Conservation (phyloP, 1,284 basidiomycete genomes). For the Cerioporus squamosus region DNA sequence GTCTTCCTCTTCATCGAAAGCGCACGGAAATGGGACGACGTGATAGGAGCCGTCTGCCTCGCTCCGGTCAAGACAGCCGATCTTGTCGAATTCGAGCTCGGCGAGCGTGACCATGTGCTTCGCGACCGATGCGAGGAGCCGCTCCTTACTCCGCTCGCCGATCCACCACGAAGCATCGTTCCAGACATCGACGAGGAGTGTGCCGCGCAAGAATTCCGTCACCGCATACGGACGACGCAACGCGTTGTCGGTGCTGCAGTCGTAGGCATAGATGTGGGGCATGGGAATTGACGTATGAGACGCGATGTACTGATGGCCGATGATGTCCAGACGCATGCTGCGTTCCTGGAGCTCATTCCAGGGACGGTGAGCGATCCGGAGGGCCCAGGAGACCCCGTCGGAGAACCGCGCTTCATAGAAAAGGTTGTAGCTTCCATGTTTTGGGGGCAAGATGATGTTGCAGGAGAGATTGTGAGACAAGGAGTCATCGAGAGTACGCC, state of each 20-base stretch:
- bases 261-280: background rate
- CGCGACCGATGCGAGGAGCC: constrained; percentile 2
- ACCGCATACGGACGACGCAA: background rate
- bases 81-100: constrained; percentile 3
- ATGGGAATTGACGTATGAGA: background rate
- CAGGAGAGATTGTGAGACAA: background rate
- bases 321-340: background rate
- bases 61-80: background rate
- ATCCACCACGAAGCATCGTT: constrained; percentile 4
- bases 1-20: background rate
- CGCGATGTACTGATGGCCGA: background rate
- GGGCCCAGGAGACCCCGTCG: background rate
- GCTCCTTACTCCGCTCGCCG: background rate
- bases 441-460: background rate
- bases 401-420: background rate
- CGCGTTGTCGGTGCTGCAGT: background rate
- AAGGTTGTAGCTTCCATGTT: background rate
- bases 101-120: constrained; percentile 4
- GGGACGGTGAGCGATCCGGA: background rate
- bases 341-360: background rate
- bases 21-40: constrained; percentile 1
- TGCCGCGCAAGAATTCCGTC: background rate
- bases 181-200: constrained; percentile 5
- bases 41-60: background rate
- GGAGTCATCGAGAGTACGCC: background rate